A percentile compares a stretch with the other conserved stretches of the same genome.
Evolutionary conservation across 441 rosid genomes (phyloP).

Genomic region (Geranium incanum): DNA sequence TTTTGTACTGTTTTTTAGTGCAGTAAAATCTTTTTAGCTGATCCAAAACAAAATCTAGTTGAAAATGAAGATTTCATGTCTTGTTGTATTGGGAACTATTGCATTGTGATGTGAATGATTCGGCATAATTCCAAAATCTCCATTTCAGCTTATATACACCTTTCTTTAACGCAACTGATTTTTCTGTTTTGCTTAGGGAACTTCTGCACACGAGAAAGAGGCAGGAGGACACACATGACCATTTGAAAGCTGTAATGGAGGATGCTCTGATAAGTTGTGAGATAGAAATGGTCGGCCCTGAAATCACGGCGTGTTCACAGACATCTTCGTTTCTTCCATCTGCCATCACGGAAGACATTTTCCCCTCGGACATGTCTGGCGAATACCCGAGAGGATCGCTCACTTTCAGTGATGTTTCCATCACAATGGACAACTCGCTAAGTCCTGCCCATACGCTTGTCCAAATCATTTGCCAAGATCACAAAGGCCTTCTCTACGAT

Average conservation of each 20-base stretch:
- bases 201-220: slow-evolving; percentile 69
- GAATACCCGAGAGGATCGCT: slow-evolving; percentile 33
- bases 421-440: slow-evolving; percentile 61
- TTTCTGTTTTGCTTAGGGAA: slow-evolving; percentile 39
- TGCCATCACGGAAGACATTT: slow-evolving; percentile 47
- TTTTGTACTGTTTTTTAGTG: too few species aligned
- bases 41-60: too few species aligned
- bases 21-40: too few species aligned
- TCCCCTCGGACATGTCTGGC: slow-evolving; percentile 32
- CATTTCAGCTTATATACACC: too few species aligned
- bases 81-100: too few species aligned
- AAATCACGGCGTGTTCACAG: slow-evolving; percentile 54
- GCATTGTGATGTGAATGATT: too few species aligned
- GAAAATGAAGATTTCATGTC: too few species aligned
- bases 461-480: slow-evolving; percentile 75
- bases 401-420: slow-evolving; percentile 40
- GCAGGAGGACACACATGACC: slow-evolving; percentile 42
- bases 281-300: slow-evolving; percentile 63
- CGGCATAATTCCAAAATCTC: too few species aligned
- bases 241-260: slow-evolving; percentile 39
- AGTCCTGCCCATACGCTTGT: slow-evolving; percentile 81
- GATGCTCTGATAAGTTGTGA: slow-evolving; percentile 63
- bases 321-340: slow-evolving; percentile 57
- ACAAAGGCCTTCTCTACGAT: slow-evolving; percentile 83
- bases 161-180: too few species aligned